phyloP scores from a whole-genome alignment of 1,284 basidiomycete species.

The Ganoderma multipileum region DNA sequence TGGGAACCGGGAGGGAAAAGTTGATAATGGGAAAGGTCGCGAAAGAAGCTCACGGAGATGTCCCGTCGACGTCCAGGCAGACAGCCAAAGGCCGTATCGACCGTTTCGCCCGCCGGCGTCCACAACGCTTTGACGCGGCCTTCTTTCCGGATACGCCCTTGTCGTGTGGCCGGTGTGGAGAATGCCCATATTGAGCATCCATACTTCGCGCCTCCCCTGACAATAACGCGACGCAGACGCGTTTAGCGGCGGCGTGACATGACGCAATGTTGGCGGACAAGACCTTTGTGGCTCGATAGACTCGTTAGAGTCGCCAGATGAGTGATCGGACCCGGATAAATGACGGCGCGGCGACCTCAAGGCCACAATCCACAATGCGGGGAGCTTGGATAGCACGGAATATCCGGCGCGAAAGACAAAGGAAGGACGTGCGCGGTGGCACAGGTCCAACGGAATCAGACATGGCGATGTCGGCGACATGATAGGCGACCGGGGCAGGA shows the following conservation, averaged over 20 bases:
- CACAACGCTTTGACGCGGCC: conserved; percentile 7
- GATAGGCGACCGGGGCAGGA: conserved; percentile 22
- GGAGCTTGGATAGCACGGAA: background rate
- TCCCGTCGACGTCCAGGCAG: background rate
- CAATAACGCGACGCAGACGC: background rate
- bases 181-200: conserved; percentile 18
- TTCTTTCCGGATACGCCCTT: conserved; percentile 16
- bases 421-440: conserved; percentile 15
- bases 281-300: conserved; percentile 22
- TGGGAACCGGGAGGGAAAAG: background rate
- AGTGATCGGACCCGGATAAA: conserved; percentile 10
- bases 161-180: conserved; percentile 14
- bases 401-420: conserved; percentile 20
- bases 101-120: conserved; percentile 3
- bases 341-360: conserved; percentile 15
- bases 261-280: conserved; percentile 23
- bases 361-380: conserved; percentile 14
- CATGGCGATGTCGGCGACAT: conserved; percentile 13
- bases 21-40: conserved; percentile 2
- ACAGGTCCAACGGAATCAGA: conserved; percentile 14
- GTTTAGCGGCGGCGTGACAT: conserved; percentile 8
- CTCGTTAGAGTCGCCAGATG: background rate
- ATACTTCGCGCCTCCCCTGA: background rate
- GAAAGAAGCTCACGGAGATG: conserved; percentile 12
- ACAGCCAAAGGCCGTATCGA: conserved; percentile 6